Evolutionary conservation across 1,139 yeast genomes (phyloP).

Genomic region (Kluyveromyces marxianus): DNA sequence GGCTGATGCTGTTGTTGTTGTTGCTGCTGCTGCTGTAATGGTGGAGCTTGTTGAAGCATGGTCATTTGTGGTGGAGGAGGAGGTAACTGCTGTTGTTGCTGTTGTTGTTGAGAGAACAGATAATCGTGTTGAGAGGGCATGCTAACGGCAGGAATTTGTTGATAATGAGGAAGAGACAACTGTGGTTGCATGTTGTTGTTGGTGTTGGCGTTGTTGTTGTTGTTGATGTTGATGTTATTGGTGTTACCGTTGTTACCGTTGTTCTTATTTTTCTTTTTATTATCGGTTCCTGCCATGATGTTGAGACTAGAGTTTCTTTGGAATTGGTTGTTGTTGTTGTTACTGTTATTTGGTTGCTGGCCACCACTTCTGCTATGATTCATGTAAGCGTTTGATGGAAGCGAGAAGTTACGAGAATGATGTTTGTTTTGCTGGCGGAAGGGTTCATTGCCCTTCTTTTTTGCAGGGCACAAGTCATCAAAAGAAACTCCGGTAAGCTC

Average conservation of each 20-base stretch:
- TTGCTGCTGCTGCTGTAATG: neutral
- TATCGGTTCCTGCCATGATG: neutral
- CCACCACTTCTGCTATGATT: conserved; percentile 22
- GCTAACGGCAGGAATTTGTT: conserved; percentile 6
- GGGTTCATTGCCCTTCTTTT: conserved; percentile 9
- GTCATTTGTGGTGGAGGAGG: neutral
- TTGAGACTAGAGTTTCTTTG: conserved; percentile 7
- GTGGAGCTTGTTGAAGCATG: neutral
- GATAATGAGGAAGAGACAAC: conserved; percentile 1
- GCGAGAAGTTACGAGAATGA: conserved; percentile 29
- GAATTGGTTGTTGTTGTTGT: conserved; percentile 2
- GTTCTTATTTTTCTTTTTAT: neutral
- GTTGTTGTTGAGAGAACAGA: conserved; percentile 2
- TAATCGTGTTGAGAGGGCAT: conserved; percentile 9
- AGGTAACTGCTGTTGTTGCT: neutral
- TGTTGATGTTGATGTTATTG: neutral
- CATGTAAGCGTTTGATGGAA: conserved; percentile 21
- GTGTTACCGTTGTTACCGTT: neutral
- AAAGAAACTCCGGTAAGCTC: conserved; percentile 25
- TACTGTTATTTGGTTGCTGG: conserved; percentile 24
- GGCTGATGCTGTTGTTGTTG: conserved; percentile 1
- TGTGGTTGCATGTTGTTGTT: conserved; percentile 10
- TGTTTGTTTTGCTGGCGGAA: conserved; percentile 15
- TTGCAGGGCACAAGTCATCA: conserved; percentile 14
- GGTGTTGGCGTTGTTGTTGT: conserved; percentile 5